These are phyloP conservation scores for Vanilla planifolia DNA, from an alignment of 106 monocot genomes.

Conservation along the genomic window DNA sequence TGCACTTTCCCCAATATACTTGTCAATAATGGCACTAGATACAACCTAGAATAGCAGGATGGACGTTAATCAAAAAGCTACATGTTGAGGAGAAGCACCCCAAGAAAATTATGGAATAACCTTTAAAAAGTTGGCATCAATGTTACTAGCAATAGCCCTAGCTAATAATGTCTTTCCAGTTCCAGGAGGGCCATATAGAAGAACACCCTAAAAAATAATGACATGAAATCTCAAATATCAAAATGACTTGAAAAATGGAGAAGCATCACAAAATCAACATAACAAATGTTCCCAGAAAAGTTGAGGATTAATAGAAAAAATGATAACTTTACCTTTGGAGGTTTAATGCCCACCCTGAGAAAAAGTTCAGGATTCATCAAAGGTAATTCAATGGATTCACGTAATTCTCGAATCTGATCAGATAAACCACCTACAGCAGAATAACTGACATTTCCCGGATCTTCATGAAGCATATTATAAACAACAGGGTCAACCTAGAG, in stretches of 20 bases:
- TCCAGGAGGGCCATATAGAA: slow-evolving; percentile 92
- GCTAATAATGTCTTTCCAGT: slow-evolving; percentile 89
- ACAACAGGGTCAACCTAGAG: slow-evolving; percentile 93
- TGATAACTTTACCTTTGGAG: slow-evolving; percentile 76
- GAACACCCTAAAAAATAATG: slow-evolving; percentile 51
- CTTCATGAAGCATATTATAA: slow-evolving; percentile 93
- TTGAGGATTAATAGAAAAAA: background rate
- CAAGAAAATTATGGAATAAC: too few relatives aligned
- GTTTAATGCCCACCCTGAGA: slow-evolving; percentile 82
- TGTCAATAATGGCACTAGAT: slow-evolving; percentile 93
- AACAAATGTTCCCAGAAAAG: too few relatives aligned
- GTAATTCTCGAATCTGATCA: slow-evolving; percentile 89
- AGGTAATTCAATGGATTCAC: slow-evolving; percentile 84
- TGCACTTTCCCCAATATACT: slow-evolving; percentile 94
- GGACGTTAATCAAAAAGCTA: background rate
- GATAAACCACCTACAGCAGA: slow-evolving; percentile 85
- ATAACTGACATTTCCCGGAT: slow-evolving; percentile 88
- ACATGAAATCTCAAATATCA: background rate
- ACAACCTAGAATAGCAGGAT: slow-evolving; percentile 48
- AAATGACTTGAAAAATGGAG: background rate
- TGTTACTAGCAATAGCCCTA: slow-evolving; percentile 90
- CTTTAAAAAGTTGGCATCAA: slow-evolving; percentile 96
- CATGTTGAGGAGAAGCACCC: too few relatives aligned
- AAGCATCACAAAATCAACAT: background rate
- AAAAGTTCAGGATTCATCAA: slow-evolving; percentile 94